Percentiles rank a stretch among this genome's conserved stretches.
phyloP scores from a whole-genome alignment of 768 basidiomycete genomes.

The Rhizopogon vulgaris region DNA sequence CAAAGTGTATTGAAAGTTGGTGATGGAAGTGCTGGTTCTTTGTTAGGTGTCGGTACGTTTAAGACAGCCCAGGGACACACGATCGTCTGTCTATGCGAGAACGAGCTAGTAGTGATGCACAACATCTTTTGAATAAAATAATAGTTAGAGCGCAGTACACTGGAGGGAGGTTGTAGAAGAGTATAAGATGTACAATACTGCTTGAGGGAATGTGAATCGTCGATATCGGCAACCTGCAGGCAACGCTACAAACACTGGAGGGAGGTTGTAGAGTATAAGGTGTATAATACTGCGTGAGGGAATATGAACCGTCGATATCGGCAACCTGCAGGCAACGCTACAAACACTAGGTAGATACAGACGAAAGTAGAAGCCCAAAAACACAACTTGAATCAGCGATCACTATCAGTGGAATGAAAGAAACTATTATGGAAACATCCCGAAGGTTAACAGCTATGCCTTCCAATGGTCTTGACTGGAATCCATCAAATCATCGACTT shows the following conservation, averaged over 20 bases:
- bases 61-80: constrained; percentile 29
- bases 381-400: constrained; percentile 10
- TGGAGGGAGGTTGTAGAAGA: constrained; percentile 26
- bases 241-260: constrained; percentile 22
- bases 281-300: constrained; percentile 30
- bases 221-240: constrained; percentile 22
- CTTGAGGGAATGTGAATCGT: constrained; percentile 29
- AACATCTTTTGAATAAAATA: constrained; percentile 23
- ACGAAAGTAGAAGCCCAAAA: constrained; percentile 16
- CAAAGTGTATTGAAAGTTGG: constrained; percentile 78
- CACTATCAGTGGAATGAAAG: not conserved
- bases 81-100: constrained; percentile 73
- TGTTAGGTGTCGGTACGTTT: constrained; percentile 69
- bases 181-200: constrained; percentile 32
- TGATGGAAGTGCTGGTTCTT: constrained; percentile 61
- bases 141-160: constrained; percentile 23
- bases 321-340: constrained; percentile 18
- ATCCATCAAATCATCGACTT: constrained; percentile 62
- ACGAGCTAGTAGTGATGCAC: constrained; percentile 58
- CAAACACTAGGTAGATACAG: constrained; percentile 27
- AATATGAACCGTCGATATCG: constrained; percentile 29
- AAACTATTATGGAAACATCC: not conserved
- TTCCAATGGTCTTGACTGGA: constrained; percentile 55
- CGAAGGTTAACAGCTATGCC: constrained; percentile 15
- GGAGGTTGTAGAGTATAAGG: constrained; percentile 28